phyloP scores from a whole-genome alignment of 768 basidiomycete species.

The Plicaturopsis crispa region DNA sequence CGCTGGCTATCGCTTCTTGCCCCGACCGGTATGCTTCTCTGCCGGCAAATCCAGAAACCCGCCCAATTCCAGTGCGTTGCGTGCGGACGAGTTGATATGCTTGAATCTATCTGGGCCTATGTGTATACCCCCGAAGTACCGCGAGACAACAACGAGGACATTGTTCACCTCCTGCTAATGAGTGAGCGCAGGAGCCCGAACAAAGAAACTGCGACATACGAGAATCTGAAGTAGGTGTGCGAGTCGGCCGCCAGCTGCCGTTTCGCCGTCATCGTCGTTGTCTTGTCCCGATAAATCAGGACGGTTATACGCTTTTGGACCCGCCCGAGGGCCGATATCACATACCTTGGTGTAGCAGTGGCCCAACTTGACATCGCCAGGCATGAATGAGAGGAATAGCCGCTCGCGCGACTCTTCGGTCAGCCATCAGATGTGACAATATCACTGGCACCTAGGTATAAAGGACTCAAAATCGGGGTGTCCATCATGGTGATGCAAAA shows the following conservation, averaged over 20 bases:
- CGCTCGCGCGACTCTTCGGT: constrained; percentile 65
- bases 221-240: constrained; percentile 89
- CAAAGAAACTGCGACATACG: constrained; percentile 25
- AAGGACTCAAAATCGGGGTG: constrained; percentile 5
- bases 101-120: constrained; percentile 86
- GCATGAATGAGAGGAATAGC: constrained; percentile 79
- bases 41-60: constrained; percentile 64
- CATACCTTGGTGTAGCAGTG: constrained; percentile 67
- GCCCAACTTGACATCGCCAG: constrained; percentile 68
- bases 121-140: constrained; percentile 90
- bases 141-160: constrained; percentile 86
- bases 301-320: background rate
- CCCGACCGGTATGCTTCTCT: background rate
- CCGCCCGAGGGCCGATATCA: constrained; percentile 1
- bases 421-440: constrained; percentile 58
- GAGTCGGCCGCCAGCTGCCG: constrained; percentile 83
- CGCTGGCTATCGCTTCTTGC: background rate
- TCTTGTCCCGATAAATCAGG: constrained; percentile 56
- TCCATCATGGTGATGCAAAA: constrained; percentile 16
- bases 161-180: constrained; percentile 61
- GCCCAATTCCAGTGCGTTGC: constrained; percentile 82
- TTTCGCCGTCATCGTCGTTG: constrained; percentile 93
- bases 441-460: constrained; percentile 54
- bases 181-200: background rate
- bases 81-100: constrained; percentile 93